Evolutionary conservation across 805 yeast genomes (phyloP).

Genomic region (Barnettozyma wickerhamii): DNA sequence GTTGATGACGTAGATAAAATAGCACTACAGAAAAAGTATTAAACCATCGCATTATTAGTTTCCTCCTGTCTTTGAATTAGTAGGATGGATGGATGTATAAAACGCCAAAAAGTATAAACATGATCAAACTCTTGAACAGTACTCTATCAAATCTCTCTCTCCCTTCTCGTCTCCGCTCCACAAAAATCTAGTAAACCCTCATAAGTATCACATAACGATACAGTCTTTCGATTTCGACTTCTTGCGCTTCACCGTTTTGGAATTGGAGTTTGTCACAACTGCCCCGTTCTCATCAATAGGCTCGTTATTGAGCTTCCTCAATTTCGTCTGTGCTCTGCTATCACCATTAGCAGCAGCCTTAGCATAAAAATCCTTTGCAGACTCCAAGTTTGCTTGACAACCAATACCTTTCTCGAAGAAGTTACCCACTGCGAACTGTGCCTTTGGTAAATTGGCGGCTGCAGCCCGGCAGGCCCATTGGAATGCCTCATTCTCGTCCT

Average conservation of each 20-base stretch:
- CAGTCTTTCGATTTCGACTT: conserved; percentile 17
- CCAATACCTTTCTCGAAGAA: conserved; percentile 89
- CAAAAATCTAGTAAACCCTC: neutral
- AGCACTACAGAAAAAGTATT: too few species aligned
- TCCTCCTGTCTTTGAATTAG: too few species aligned
- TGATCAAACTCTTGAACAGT: too few species aligned
- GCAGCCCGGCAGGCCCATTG: conserved; percentile 95
- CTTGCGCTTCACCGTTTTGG: conserved; percentile 6
- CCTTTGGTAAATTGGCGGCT: conserved; percentile 65
- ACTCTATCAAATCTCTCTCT: too few species aligned
- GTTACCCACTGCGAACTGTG: conserved; percentile 79
- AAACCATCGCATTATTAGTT: too few species aligned
- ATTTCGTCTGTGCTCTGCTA: conserved; percentile 41
- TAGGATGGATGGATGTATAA: too few species aligned
- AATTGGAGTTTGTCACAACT: neutral
- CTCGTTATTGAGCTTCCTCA: conserved; percentile 13
- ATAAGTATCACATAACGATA: conserved; percentile 12
- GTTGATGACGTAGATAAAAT: too few species aligned
- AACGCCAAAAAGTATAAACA: too few species aligned
- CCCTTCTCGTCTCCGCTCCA: too few species aligned
- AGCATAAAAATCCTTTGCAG: conserved; percentile 70
- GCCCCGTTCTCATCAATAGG: conserved; percentile 2
- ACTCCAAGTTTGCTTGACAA: conserved; percentile 50
- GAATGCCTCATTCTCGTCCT: conserved; percentile 81
- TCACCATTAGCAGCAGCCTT: conserved; percentile 65